Base-by-base conservation (phyloP, 2,329 filamentous ascomycete species). In the Achaetomium macrosporum region DNA sequence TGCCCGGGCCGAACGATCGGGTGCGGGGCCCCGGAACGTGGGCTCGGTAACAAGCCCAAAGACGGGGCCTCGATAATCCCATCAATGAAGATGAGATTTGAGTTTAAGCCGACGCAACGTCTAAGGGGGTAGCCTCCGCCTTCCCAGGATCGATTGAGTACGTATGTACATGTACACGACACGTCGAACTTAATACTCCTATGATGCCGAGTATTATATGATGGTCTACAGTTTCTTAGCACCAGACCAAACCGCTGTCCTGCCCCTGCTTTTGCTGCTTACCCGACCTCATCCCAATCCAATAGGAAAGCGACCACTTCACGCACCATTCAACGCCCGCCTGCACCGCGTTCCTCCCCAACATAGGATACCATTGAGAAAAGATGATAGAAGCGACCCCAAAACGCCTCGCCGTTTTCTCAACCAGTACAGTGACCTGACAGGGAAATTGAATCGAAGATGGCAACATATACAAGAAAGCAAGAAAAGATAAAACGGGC, bases 21-120 rank as follows among this genome's bases (percentile, higher is more conserved):
- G 40, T 41, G 48, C 44, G 40, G 54, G 46, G 46, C 15, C 13
- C 50, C 49, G 54, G 50, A 17, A 47, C 16, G 30, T 43, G 37
- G 50, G 8, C 33, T 50, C 54, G 54, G 54, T 8, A 53, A 50
- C 7, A 36, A 7, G 33, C 15, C 33, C 16, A 1, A 5, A 9
- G 17, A 15, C 53, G 44, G 53, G 30, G 25, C 25, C 41, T 47
- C 11, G 11, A 41, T 45, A 48, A 30, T 44, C 48, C 47, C 42
- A 8, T 29, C 19, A 8, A 37, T n/a, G 35, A 5, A 5, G 12
- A 13, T 15, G 7, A n/a, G 35, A n/a, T 3, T 16, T 35, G 33
- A 15, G 15, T 12, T 11, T 12, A 35, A 35, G 10, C 10, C 33
- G 15, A 15, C 10, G 25, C 25, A 25, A 25, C 4, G 7, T 4